phyloP scores from a whole-genome alignment of 225 moss, liverwort and hornwort species.

The Pseudisothecium myosuroides region DNA sequence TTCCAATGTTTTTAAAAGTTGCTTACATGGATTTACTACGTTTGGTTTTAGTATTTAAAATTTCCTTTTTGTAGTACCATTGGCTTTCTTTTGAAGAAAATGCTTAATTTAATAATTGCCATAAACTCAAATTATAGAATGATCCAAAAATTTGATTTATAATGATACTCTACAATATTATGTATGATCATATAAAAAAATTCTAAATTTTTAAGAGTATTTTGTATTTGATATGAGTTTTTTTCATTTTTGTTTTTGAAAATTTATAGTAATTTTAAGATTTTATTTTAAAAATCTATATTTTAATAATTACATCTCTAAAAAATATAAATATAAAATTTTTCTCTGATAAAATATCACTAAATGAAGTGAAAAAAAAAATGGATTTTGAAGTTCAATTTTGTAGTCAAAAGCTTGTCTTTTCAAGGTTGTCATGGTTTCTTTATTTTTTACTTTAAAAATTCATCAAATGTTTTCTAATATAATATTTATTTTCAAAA shows the following conservation, averaged over 20 bases:
- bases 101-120: neutral
- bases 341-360: neutral
- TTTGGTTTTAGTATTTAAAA: too few species aligned
- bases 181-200: rapidly evolving
- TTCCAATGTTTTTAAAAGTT: too few species aligned
- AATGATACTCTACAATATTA: neutral
- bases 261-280: neutral
- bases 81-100: neutral
- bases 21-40: too few species aligned
- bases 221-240: neutral
- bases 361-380: neutral
- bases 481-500: too few species aligned
- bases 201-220: neutral
- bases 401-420: neutral
- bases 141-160: neutral
- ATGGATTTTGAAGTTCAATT: neutral
- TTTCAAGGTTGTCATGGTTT: neutral
- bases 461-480: too few species aligned
- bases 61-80: too few species aligned
- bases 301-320: neutral
- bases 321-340: neutral
- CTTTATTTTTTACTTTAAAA: neutral
- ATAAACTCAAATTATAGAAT: neutral
- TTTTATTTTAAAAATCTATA: neutral
- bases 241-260: neutral